Base-by-base conservation (phyloP, 768 basidiomycete species). In the Lentinula boryana region DNA sequence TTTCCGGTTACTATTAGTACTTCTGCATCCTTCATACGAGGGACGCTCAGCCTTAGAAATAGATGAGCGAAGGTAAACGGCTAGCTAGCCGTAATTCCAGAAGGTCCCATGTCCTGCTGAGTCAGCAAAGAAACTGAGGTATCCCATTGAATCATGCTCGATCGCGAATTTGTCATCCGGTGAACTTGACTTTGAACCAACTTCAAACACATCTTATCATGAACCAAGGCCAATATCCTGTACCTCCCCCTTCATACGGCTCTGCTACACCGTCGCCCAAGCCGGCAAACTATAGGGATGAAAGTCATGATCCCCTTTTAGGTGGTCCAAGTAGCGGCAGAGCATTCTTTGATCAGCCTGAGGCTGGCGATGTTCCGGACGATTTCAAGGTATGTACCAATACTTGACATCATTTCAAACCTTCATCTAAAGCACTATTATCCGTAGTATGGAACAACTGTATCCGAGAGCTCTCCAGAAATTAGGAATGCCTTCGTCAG, bases 401-500 rank as follows among this genome's bases (percentile, higher is more conserved):
- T n/a, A 38, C 41, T 52, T 43, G 9, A 18, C 53, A 40, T 2
- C 7, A 56, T 16, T 35, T 21, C 13, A 16, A 33, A 13, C 21
- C 6, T 31, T 32, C 40, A 13, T 40, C 18, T 44, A 21, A 63
- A 61, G 1, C 52, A 56, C 35, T 52, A 4, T 27, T 15, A 31
- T 18, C 18, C 16, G 23, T 61, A 92, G 91, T 93, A 93, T 68
- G 92, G 92, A 1, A 85, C 88, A 1, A 85, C 84, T 1, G 92
- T 93, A 13, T 82, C 85, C 1, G 91, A 93, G 62, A 88, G 88
- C 62, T 82, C 88, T 10, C 72, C 79, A 3, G 88, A 93, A 68
- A 89, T 98, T 68, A 80, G 93, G 56, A 82, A 84, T 63, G 91
- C 87, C 5, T 98, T 98, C 73, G 79, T 98, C 60, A 83, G 93